Conservation (phyloP, 768 basidiomycete genomes). For the Boletus rubescentipes region DNA sequence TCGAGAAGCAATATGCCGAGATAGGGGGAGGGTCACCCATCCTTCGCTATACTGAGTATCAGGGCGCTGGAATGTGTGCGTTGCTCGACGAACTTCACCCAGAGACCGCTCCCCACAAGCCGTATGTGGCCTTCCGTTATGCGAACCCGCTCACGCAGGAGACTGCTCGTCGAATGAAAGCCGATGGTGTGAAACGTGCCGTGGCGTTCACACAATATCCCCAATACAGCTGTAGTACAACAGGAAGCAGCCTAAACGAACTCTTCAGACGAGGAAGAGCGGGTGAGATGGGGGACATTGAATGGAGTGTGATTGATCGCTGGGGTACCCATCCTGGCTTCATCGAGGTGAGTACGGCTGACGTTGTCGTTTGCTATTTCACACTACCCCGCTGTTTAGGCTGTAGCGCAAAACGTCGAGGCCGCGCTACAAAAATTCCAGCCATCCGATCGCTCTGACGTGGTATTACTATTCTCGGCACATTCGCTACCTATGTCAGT, state of each 20-base stretch:
- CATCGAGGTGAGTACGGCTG: constrained; percentile 70
- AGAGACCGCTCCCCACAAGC: constrained; percentile 89
- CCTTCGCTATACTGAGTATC: constrained; percentile 80
- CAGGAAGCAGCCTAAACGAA: constrained; percentile 96
- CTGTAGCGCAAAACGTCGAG: constrained; percentile 87
- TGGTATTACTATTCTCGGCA: constrained; percentile 91
- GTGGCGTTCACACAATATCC: constrained; percentile 98
- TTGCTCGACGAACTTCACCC: constrained; percentile 96
- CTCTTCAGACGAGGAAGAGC: constrained; percentile 65
- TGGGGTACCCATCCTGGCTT: constrained; percentile 97
- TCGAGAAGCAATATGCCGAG: constrained; percentile 90
- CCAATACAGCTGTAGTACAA: constrained; percentile 97
- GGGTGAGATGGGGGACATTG: constrained; percentile 64
- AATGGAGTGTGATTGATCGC: constrained; percentile 98
- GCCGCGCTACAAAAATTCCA: constrained; percentile 79
- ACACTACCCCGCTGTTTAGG: constrained; percentile 45
- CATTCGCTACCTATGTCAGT: constrained; percentile 98
- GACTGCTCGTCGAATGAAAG: constrained; percentile 79
- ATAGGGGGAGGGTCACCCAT: constrained; percentile 99
- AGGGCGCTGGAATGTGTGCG: constrained; percentile 87
- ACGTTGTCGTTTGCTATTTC: background rate
- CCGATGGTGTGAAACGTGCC: constrained; percentile 88
- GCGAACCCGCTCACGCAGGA: constrained; percentile 85
- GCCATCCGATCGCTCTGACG: constrained; percentile 63
- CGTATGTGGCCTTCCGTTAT: constrained; percentile 95